phyloP scores from a whole-genome alignment of 495 filamentous ascomycete genomes.

The Filosporella fistucella region DNA sequence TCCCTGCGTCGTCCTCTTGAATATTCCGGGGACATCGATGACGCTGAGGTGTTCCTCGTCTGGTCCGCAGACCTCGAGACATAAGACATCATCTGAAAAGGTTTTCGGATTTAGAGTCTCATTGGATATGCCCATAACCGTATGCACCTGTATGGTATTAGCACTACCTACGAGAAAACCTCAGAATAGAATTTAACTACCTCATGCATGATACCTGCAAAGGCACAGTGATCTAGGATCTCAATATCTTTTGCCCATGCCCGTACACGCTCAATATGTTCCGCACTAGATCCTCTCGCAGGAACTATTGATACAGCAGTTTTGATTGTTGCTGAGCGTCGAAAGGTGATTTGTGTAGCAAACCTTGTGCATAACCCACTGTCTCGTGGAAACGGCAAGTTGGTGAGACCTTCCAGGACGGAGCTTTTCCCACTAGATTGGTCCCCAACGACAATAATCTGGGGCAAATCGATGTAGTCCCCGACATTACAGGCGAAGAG shows the following conservation, averaged over 20 bases:
- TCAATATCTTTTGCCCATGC: slow-evolving; percentile 17
- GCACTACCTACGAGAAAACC: no score
- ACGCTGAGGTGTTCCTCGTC: slow-evolving; percentile 53
- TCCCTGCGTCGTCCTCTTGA: slow-evolving; percentile 46
- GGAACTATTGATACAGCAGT: slow-evolving; percentile 43
- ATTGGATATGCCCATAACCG: slow-evolving; percentile 28
- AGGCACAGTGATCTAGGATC: slow-evolving; percentile 34
- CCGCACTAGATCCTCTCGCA: no score
- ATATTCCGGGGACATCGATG: slow-evolving; percentile 61
- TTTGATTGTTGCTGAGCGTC: slow-evolving; percentile 32
- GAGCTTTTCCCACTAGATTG: slow-evolving; percentile 52
- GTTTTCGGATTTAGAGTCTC: slow-evolving; percentile 16
- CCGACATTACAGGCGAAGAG: no score
- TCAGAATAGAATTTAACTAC: no score
- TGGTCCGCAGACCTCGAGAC: slow-evolving; percentile 54
- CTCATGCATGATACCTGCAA: no score
- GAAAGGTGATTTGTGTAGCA: slow-evolving; percentile 52
- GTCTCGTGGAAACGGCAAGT: slow-evolving; percentile 45
- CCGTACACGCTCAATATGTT: slow-evolving; percentile 24
- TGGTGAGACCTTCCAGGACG: slow-evolving; percentile 45
- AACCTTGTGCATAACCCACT: slow-evolving; percentile 53
- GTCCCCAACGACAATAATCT: slow-evolving; percentile 44
- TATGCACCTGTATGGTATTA: slow-evolving; percentile 40
- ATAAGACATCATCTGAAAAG: slow-evolving; percentile 53
- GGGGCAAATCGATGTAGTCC: no score